Conservation (phyloP, 2,329 filamentous ascomycete genomes). For the Epichloe sibirici region DNA sequence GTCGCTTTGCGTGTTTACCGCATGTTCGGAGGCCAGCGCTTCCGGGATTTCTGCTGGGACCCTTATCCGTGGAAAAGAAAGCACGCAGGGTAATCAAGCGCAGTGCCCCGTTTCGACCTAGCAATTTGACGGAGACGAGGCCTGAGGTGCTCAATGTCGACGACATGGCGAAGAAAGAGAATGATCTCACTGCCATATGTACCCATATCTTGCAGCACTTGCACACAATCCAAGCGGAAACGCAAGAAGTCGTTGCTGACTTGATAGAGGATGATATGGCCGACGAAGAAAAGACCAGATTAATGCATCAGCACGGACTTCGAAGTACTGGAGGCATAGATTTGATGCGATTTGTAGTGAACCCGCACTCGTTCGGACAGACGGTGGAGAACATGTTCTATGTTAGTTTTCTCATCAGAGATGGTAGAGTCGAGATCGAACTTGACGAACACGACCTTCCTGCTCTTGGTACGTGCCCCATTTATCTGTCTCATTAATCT, state of each 20-base stretch:
- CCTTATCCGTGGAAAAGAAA: conserved; percentile 80
- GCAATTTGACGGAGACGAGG: conserved; percentile 56
- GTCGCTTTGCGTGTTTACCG: conserved; percentile 63
- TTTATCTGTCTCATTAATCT: neutral
- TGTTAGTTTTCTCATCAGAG: conserved; percentile 82
- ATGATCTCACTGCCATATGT: conserved; percentile 69
- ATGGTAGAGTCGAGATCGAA: conserved; percentile 65
- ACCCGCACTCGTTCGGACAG: conserved; percentile 83
- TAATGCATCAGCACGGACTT: conserved; percentile 56
- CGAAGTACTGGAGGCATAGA: conserved; percentile 59
- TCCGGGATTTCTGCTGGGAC: conserved; percentile 76
- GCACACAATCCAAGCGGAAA: conserved; percentile 30
- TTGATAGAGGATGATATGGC: conserved; percentile 33
- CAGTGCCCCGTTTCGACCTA: conserved; percentile 55
- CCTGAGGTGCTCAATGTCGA: conserved; percentile 67
- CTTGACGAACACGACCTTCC: conserved; percentile 64
- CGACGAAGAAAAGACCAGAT: conserved; percentile 30
- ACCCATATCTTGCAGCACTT: conserved; percentile 58
- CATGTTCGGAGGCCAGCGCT: conserved; percentile 62
- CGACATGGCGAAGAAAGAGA: conserved; percentile 66
- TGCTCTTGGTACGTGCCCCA: conserved; percentile 55
- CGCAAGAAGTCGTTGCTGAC: conserved; percentile 33
- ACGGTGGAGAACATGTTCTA: conserved; percentile 97
- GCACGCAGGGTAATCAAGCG: conserved; percentile 58
- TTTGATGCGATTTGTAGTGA: conserved; percentile 78